phyloP scores from a whole-genome alignment of 163 green algal genomes.

The Chloroidium sp. region DNA sequence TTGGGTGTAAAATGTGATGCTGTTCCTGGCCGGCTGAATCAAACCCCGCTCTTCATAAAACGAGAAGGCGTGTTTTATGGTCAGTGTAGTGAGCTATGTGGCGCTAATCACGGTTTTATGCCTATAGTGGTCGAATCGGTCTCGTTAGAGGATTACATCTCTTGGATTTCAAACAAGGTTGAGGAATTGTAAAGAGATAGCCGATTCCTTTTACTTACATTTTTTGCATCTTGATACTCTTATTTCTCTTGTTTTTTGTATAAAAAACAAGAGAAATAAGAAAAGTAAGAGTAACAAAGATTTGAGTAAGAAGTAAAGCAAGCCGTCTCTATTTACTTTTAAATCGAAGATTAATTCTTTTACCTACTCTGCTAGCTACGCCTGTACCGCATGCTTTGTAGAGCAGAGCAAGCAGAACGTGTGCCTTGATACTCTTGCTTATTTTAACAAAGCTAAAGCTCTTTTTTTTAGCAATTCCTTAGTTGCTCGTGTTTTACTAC shows the following conservation, averaged over 20 bases:
- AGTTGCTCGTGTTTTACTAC: too few species aligned
- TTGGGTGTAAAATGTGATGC: conserved; percentile 39
- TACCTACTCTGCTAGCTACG: too few species aligned
- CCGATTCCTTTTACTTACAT: conserved; percentile 5
- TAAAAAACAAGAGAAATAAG: conserved; percentile 7
- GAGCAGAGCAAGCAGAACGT: too few species aligned
- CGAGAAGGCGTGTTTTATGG: conserved; percentile 41
- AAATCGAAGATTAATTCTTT: too few species aligned
- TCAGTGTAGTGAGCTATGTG: conserved; percentile 42
- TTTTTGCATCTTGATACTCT: conserved; percentile 7
- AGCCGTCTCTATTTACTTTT: too few species aligned
- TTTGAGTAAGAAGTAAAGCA: conserved; percentile 8
- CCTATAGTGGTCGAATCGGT: conserved; percentile 44
- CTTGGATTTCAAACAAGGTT: conserved; percentile 8
- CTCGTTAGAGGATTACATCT: conserved; percentile 32
- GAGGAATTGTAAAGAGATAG: conserved; percentile 1
- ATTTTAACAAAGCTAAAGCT: too few species aligned
- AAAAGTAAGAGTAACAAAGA: background rate
- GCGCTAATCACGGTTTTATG: conserved; percentile 43
- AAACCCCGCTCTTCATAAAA: conserved; percentile 42
- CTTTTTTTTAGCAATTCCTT: too few species aligned
- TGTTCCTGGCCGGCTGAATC: conserved; percentile 39
- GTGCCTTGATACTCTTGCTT: too few species aligned
- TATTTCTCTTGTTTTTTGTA: conserved; percentile 6
- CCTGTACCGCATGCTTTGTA: too few species aligned